Conservation (phyloP, 164 flowering plant species). For the Macadamia integrifolia region DNA sequence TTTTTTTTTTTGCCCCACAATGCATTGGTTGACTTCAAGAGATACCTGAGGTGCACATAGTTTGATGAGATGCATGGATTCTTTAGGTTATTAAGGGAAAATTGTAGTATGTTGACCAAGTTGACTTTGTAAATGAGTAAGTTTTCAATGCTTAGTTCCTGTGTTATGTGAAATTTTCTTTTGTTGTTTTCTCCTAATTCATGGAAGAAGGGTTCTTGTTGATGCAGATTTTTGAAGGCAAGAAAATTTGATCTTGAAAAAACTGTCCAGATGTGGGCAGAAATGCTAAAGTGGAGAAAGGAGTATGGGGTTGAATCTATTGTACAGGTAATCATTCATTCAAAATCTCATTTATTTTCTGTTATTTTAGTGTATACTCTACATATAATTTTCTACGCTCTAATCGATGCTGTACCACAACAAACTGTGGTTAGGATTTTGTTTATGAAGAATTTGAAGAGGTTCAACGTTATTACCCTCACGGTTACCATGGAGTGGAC, state of each 20-base stretch:
- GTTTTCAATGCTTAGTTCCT: not conserved
- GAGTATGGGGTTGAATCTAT: constrained; percentile 83
- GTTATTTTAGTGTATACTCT: not conserved
- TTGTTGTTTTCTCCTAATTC: not conserved
- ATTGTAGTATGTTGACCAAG: not conserved
- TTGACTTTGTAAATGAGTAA: not conserved
- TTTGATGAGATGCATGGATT: not conserved
- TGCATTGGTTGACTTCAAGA: too few species aligned
- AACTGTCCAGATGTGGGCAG: constrained; percentile 85
- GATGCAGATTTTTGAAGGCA: constrained; percentile 78
- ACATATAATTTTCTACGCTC: not conserved
- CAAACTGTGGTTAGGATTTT: constrained; percentile 19
- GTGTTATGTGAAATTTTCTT: not conserved
- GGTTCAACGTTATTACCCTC: constrained; percentile 22
- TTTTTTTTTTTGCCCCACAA: not conserved
- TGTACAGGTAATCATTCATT: constrained; percentile 49
- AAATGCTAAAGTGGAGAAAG: constrained; percentile 89
- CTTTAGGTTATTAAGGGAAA: not conserved
- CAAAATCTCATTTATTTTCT: not conserved
- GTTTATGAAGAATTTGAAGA: constrained; percentile 18
- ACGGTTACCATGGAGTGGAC: constrained; percentile 30
- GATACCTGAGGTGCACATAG: too few species aligned
- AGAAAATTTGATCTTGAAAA: constrained; percentile 71
- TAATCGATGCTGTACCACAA: not conserved
- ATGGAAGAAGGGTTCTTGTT: not conserved